Conservation (phyloP, 2,329 filamentous ascomycete species). For the Diaporthe caulivora region DNA sequence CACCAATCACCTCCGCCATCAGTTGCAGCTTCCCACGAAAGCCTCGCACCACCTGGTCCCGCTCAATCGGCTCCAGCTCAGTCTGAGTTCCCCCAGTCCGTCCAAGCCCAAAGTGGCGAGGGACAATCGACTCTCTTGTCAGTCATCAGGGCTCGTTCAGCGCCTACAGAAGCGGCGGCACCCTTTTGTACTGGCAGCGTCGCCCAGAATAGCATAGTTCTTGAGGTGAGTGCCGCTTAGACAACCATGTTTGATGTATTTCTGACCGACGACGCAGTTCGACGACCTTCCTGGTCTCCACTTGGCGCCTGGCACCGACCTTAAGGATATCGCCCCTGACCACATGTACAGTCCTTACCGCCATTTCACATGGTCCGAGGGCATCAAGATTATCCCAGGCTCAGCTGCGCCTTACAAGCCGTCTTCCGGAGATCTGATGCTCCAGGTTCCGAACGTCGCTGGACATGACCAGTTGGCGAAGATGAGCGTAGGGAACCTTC, state of each 20-base stretch:
- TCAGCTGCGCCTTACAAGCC: constrained; percentile 48
- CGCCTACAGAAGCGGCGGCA: neutral
- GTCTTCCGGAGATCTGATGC: constrained; percentile 46
- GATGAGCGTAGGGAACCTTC: constrained; percentile 43
- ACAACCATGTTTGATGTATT: neutral
- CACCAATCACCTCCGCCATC: neutral
- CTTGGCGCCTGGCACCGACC: constrained; percentile 15
- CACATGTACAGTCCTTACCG: constrained; percentile 43
- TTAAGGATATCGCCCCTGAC: constrained; percentile 26
- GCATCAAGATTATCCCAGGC: constrained; percentile 48
- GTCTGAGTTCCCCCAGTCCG: constrained; percentile 6
- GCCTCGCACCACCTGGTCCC: neutral
- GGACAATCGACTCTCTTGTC: constrained; percentile 12
- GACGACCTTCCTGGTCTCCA: constrained; percentile 39
- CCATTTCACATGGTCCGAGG: constrained; percentile 51
- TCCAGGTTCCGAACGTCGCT: constrained; percentile 43
- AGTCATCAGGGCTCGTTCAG: constrained; percentile 31
- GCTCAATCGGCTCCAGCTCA: constrained; percentile 24
- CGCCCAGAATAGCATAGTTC: constrained; percentile 34
- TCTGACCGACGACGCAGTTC: constrained; percentile 41
- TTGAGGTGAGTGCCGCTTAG: constrained; percentile 38
- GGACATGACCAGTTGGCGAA: constrained; percentile 37
- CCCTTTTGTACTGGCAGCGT: constrained; percentile 35
- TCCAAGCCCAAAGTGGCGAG: neutral
- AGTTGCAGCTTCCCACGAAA: neutral